Conservation (phyloP, 192 early-diverging fungal species). For the Coemansia sp. region DNA sequence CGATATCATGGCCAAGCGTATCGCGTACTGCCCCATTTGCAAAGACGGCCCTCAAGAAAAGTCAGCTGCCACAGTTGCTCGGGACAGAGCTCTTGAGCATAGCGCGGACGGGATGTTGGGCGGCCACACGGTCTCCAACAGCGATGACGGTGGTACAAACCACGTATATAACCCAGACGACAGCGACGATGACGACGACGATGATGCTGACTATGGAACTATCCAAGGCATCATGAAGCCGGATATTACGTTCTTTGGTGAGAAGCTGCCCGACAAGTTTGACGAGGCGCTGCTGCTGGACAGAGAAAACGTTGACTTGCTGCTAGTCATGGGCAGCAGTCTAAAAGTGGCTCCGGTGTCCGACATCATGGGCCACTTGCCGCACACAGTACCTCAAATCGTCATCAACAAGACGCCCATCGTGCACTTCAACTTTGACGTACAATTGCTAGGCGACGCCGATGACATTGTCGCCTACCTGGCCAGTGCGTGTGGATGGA, state of each 20-base stretch:
- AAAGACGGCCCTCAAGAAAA: slow-evolving; percentile 12
- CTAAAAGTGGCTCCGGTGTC: slow-evolving; percentile 95
- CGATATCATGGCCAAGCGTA: slow-evolving; percentile 73
- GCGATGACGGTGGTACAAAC: neutral
- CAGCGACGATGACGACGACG: slow-evolving; percentile 54
- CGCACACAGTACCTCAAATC: slow-evolving; percentile 82
- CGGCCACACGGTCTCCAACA: neutral
- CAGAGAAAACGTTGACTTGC: slow-evolving; percentile 75
- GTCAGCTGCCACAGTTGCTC: neutral
- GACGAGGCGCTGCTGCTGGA: slow-evolving; percentile 74
- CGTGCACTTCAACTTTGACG: slow-evolving; percentile 88
- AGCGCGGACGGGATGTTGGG: neutral
- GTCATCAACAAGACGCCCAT: slow-evolving; percentile 92
- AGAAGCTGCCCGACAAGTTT: slow-evolving; percentile 84
- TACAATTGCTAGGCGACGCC: slow-evolving; percentile 83
- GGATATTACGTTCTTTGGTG: slow-evolving; percentile 98
- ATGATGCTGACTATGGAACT: slow-evolving; percentile 60
- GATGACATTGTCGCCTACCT: slow-evolving; percentile 84
- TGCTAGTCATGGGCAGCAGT: slow-evolving; percentile 96
- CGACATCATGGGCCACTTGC: slow-evolving; percentile 84
- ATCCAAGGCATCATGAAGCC: slow-evolving; percentile 83
- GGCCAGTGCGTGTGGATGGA: slow-evolving; percentile 75
- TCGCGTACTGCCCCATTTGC: slow-evolving; percentile 81
- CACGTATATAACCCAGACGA: slow-evolving; percentile 25
- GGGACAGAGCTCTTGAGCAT: neutral